phyloP scores from a whole-genome alignment of 2,329 filamentous ascomycete genomes.

The Cordyceps tenuipes region DNA sequence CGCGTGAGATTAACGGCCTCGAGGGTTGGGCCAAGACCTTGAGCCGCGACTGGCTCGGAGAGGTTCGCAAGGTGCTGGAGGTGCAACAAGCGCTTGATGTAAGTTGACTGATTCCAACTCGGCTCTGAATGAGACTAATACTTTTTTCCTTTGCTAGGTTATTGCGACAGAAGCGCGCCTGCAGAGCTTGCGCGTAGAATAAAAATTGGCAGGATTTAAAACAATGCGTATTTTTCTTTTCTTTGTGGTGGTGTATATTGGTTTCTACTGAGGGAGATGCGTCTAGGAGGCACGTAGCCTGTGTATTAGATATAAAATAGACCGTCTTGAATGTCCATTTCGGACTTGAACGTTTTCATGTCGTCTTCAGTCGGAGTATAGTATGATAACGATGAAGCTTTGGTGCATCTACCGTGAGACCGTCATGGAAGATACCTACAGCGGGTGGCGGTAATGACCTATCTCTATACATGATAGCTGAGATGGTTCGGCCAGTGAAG shows the following conservation, averaged over 20 bases:
- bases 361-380: neutral
- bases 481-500: no score
- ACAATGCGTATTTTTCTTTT: slow-evolving; percentile 23
- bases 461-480: no score
- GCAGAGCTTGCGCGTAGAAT: slow-evolving; percentile 80
- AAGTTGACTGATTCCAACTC: slow-evolving; percentile 32
- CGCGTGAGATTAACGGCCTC: slow-evolving; percentile 88
- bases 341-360: neutral
- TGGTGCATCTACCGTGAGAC: no score
- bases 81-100: slow-evolving; percentile 95
- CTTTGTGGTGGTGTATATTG: slow-evolving; percentile 26
- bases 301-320: slow-evolving; percentile 29
- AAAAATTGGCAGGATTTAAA: slow-evolving; percentile 24
- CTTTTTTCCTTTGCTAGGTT: slow-evolving; percentile 45
- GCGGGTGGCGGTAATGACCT: no score
- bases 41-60: slow-evolving; percentile 85
- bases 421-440: no score
- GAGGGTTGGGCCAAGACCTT: slow-evolving; percentile 93
- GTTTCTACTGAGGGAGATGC: slow-evolving; percentile 15
- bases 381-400: no score
- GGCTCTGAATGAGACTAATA: slow-evolving; percentile 18
- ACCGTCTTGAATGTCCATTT: slow-evolving; percentile 13
- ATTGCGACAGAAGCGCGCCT: slow-evolving; percentile 85
- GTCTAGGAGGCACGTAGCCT: slow-evolving; percentile 22
- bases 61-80: slow-evolving; percentile 87